These are phyloP conservation scores for Lentinula novae-zelandiae DNA, from an alignment of 1,284 basidiomycete species.

Conservation along the genomic window DNA sequence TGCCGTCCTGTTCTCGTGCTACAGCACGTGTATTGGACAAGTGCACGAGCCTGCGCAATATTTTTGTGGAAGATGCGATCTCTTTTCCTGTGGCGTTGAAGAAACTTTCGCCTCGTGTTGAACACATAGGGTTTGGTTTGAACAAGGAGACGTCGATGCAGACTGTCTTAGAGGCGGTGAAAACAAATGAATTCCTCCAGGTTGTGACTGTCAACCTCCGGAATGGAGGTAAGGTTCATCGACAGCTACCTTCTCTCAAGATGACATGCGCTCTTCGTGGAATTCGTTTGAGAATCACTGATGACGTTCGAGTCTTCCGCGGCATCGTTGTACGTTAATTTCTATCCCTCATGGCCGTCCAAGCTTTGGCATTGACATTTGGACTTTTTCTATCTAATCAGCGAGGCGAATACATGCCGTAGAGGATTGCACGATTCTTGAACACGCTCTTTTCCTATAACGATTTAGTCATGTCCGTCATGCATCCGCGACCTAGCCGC, in stretches of 20 bases:
- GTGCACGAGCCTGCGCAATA: constrained; percentile 46
- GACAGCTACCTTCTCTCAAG: constrained; percentile 44
- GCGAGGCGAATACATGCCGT: constrained; percentile 30
- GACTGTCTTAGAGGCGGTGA: constrained; percentile 47
- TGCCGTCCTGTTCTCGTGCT: constrained; percentile 52
- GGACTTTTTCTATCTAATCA: constrained; percentile 15
- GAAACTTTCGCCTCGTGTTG: constrained; percentile 42
- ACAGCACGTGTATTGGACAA: constrained; percentile 43
- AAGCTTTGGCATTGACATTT: background rate
- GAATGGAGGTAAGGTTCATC: constrained; percentile 42
- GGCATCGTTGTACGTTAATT: constrained; percentile 39
- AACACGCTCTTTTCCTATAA: background rate
- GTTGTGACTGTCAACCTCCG: constrained; percentile 45
- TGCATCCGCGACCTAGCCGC: background rate
- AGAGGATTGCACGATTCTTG: background rate
- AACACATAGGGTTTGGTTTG: constrained; percentile 56
- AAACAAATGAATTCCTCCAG: constrained; percentile 34
- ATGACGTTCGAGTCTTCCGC: constrained; percentile 45
- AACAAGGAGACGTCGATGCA: constrained; percentile 50
- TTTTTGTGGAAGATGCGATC: constrained; percentile 50
- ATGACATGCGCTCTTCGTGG: constrained; percentile 54
- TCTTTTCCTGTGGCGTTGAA: constrained; percentile 43
- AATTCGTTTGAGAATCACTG: constrained; percentile 42
- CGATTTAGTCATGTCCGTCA: background rate
- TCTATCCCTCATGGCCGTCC: constrained; percentile 3